Evolutionary conservation across 352 stramenopile species (phyloP), one percentile per base, ranked within the genome.

Genomic region (Albugo laibachii): DNA sequence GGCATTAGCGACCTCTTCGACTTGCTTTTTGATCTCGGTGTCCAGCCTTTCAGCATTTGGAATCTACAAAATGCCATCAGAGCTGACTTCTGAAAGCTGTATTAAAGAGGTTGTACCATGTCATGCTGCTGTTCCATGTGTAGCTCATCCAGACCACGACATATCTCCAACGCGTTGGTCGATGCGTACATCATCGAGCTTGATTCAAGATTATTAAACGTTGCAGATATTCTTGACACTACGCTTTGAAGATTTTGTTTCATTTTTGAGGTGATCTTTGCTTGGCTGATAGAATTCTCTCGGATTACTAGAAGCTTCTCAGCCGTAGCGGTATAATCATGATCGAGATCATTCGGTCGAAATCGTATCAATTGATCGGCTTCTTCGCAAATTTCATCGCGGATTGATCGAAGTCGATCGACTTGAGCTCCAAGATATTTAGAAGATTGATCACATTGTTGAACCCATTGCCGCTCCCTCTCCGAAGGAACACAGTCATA

Each of bases 401-500:
- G 72, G 38, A 79, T 52, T 39, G 66, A 52, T 54, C 77, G 67
- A 5, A 88, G 55, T n/a, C 67, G 64, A 45, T 66, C 27, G 13
- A 88, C 72, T 45, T 88, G 75, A 13, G 53, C 45, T 27, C 60
- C 61, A 36, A 92, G 63, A 47, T 82, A 71, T 1, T 49, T 53
- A 16, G 86, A 77, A 19, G 76, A 89, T 36, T 89, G 73, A 47
- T 84, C 59, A 43, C 79, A 92, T 51, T 87, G 71, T 13, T 48
- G 42, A 1, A 67, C 65, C 79, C 79, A 92, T 38, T 89, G 67
- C 2, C 76, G 70, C 41, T 88, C 79, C 16, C 80, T 70, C 13
- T 89, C 76, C 0, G 86, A 62, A 0, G 79, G 79, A 19, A 89
- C 76, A 35, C 79, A 92, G 47, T 89, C 76, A 49, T 67, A 69